Percentiles rank a stretch among this genome's conserved stretches.
These are phyloP conservation scores for Beta lomatogona DNA, from an alignment of 179 eudicot species.

Conservation along the genomic window DNA sequence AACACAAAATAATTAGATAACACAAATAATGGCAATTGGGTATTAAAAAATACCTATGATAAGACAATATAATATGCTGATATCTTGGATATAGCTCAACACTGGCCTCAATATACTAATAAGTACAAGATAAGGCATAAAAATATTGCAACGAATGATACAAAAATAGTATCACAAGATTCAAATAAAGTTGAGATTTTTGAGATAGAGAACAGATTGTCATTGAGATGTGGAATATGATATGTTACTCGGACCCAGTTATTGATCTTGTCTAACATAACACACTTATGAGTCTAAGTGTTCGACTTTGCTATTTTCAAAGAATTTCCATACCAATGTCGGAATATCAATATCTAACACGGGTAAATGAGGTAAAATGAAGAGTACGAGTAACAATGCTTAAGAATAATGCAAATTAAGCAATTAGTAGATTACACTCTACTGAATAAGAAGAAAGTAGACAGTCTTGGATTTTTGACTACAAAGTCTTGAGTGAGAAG, in stretches of 20 bases:
- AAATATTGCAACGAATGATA: no score
- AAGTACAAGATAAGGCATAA: background rate
- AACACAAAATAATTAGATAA: conserved; percentile 11
- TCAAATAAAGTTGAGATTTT: conserved; percentile 14
- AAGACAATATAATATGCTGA: conserved; percentile 23
- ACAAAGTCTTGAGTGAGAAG: conserved; percentile 46
- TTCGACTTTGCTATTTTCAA: no score
- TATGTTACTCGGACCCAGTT: no score
- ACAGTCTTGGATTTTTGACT: conserved; percentile 60
- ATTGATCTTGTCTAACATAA: no score
- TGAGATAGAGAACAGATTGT: conserved; percentile 20
- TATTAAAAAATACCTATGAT: conserved; percentile 10
- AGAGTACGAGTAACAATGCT: no score
- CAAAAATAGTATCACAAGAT: background rate
- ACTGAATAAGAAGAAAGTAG: conserved; percentile 53
- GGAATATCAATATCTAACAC: no score
- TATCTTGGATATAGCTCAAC: conserved; percentile 30
- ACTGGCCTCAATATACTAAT: conserved; percentile 22
- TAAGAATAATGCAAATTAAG: no score
- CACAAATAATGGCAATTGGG: conserved; percentile 24
- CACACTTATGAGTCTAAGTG: no score
- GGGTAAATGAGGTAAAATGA: no score
- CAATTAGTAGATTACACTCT: background rate
- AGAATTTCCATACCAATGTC: no score
- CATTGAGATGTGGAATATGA: conserved; percentile 43